phyloP scores from a whole-genome alignment of 139 green algal genomes.

The Chlamydomonas schloesseri region DNA sequence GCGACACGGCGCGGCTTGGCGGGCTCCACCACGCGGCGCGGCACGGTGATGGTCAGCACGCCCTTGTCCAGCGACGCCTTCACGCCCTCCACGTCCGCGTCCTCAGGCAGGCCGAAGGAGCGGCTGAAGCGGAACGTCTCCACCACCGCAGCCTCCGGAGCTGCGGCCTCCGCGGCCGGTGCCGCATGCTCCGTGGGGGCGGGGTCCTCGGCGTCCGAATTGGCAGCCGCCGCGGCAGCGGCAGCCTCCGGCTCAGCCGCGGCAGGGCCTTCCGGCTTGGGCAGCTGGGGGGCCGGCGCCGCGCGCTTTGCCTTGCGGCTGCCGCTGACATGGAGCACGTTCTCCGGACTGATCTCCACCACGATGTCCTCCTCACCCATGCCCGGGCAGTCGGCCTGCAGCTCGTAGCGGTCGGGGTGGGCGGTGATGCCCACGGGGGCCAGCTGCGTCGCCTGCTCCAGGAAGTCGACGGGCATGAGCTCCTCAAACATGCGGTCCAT shows the following conservation, averaged over 20 bases:
- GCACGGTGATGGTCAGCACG: slow-evolving; percentile 15
- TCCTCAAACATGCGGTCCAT: no score
- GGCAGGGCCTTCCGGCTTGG: not conserved
- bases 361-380: slow-evolving; percentile 25
- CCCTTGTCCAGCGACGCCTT: slow-evolving; percentile 5
- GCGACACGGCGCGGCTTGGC: slow-evolving; percentile 2
- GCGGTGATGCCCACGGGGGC: not conserved
- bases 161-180: no score
- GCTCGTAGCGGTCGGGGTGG: slow-evolving; percentile 22
- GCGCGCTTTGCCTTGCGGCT: slow-evolving; percentile 11
- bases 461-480: no score
- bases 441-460: no score
- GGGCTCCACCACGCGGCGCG: not conserved
- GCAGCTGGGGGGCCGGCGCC: not conserved
- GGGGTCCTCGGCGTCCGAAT: not conserved
- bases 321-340: slow-evolving; percentile 20
- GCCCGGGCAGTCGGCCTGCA: slow-evolving; percentile 17
- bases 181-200: no score
- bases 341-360: slow-evolving; percentile 18
- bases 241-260: not conserved
- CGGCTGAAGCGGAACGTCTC: slow-evolving; percentile 10
- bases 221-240: no score
- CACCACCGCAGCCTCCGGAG: no score
- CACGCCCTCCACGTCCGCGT: slow-evolving; percentile 27
- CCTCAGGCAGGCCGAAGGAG: slow-evolving; percentile 28